Base-by-base conservation (phyloP, 495 filamentous ascomycete genomes). In the Hyaloscypha hepaticicola region DNA sequence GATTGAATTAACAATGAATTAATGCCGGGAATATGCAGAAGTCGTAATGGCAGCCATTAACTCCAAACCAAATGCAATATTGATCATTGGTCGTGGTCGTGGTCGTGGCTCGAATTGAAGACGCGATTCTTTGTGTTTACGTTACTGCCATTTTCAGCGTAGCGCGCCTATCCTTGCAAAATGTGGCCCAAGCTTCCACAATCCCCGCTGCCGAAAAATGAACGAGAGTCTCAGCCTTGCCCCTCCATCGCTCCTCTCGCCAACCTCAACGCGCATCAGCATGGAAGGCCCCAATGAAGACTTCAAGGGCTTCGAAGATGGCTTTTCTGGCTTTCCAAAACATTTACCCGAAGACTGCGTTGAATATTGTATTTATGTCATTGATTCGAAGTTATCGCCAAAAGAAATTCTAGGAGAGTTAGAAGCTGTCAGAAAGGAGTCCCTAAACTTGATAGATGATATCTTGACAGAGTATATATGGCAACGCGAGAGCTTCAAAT, bases 391-490 rank as follows among this genome's bases (percentile, higher is more conserved):
- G 34, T 72, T 80, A 65, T 78, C 80, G 14, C 82, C 86, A 25
- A 73, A 60, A 53, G 69, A 64, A 26, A 49, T 66, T 22, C 71
- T 81, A 16, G 68, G 82, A 12, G 82, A 81, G 29, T 81, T 99
- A 60, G 86, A 88, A 58, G 77, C 82, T n/a, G 80, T 97, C 5
- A 87, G 91, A 66, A 87, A 81, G 71, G 82, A 83, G 11, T 88
- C 90, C 4, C 77, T 80, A 3, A 80, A 86, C 58, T 75, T 95
- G 60, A 80, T 77, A 9, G 85, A 87, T 45, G 75, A 79, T 24
- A 73, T 90, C 25, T 76, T 93, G 45, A 88, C 87, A 66, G 90
- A 90, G 56, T 97, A 96, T 71, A 96, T 98, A 63, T 99, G 95
- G 95, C 95, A 99, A 76, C 86, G 93, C 4, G 91, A 97, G 24